Base-by-base conservation (phyloP, 2,329 filamentous ascomycete genomes). In the Aspergillus quadrilineatus region DNA sequence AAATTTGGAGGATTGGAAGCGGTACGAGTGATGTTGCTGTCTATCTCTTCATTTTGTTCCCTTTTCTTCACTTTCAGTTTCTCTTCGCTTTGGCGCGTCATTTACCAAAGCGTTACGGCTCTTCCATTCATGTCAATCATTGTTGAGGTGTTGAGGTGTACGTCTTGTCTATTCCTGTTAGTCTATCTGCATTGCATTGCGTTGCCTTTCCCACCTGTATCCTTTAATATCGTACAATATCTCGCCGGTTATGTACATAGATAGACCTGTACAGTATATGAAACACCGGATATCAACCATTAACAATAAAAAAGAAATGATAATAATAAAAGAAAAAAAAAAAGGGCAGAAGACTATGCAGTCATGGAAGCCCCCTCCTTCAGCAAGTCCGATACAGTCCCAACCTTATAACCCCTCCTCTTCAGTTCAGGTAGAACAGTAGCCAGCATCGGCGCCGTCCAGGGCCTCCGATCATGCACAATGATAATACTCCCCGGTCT, bases 401-500 rank as follows among this genome's bases (percentile, higher is more conserved):
- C 86, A 37, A 93, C 79, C 55, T 77, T 78, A 71, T 90, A 96
- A 0, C 90, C 90, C 61, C 83, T 80, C 60, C 78, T 78, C 72
- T 78, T 85, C 66, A 95, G 75, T 69, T 89, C 87, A 0, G 88
- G 88, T 63, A 96, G 72, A 39, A 94, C 87, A 58, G 78, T 82
- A 39, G 79, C 77, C 73, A 96, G 69, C 89, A 96, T 94, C 0
- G 89, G 88, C 47, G 82, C 79, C 28, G 90, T 95, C 89, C 92
- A 96, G n/a, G 80, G 77, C 67, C 92, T 80, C 62, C 91, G 74
- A 76, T 96, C 92, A 76, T 96, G 92, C 68, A 90, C 92, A 50
- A 96, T 87, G 59, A 96, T 86, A 56, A 96, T 88, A 29, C 84
- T 87, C 0, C 92, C 92, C 0, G 89, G 86, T 46, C 83, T 79